These are phyloP conservation scores for Serpula lacrymans DNA, from an alignment of 768 basidiomycete genomes.

Conservation along the genomic window DNA sequence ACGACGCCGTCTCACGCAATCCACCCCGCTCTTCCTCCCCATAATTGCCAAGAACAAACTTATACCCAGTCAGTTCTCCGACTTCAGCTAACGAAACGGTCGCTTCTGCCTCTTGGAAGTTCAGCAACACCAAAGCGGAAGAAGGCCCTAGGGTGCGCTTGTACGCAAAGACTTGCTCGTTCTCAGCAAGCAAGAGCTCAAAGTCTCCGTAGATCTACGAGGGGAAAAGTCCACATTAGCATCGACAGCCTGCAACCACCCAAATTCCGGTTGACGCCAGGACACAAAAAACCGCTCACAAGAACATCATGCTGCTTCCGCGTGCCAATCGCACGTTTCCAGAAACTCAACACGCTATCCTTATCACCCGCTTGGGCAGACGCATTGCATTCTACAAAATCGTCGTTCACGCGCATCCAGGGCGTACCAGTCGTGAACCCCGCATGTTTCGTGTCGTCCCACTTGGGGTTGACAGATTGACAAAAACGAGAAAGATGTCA, in stretches of 20 bases:
- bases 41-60: slow-evolving; percentile 27
- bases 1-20: slow-evolving; percentile 5
- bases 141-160: slow-evolving; percentile 34
- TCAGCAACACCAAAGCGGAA: slow-evolving; percentile 42
- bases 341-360: slow-evolving; percentile 59
- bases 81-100: slow-evolving; percentile 7
- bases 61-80: slow-evolving; percentile 2
- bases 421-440: slow-evolving; percentile 66
- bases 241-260: not conserved
- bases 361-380: slow-evolving; percentile 42
- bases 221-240: not conserved
- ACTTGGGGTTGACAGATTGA: slow-evolving; percentile 36
- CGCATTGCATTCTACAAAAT: slow-evolving; percentile 60
- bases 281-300: slow-evolving; percentile 34
- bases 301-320: slow-evolving; percentile 54
- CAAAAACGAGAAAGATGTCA: not conserved
- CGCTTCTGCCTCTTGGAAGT: slow-evolving; percentile 36
- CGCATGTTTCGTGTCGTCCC: slow-evolving; percentile 50
- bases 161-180: slow-evolving; percentile 57
- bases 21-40: not conserved
- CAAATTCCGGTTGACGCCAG: not conserved
- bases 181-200: slow-evolving; percentile 37
- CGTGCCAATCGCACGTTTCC: slow-evolving; percentile 49
- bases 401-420: slow-evolving; percentile 76
- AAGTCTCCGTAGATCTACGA: slow-evolving; percentile 62